A percentile compares a stretch with the other conserved stretches of the same genome.
Conservation (phyloP, 1,284 basidiomycete genomes). For the Ganoderma sinense region DNA sequence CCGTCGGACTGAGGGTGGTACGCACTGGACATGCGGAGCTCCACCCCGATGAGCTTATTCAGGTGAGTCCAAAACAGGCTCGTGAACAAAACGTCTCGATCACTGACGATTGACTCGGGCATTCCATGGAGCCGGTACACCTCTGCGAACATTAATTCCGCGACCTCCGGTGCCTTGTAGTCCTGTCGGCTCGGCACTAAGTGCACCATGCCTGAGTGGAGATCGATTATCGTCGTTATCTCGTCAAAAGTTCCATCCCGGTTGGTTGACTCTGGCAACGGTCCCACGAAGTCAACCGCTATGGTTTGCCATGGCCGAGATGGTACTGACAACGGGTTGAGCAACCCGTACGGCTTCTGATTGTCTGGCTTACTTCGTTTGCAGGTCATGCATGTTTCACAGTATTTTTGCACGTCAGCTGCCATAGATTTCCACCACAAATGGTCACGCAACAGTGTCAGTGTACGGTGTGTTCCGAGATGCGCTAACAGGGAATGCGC, state of each 20-base stretch:
- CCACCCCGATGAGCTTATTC: conserved; percentile 40
- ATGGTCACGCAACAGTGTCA: conserved; percentile 33
- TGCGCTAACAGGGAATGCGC: conserved; percentile 39
- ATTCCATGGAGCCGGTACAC: conserved; percentile 50
- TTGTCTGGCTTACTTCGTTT: conserved; percentile 28
- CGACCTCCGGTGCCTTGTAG: conserved; percentile 43
- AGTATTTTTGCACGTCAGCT: conserved; percentile 31
- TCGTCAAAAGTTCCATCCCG: conserved; percentile 3
- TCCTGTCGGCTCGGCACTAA: conserved; percentile 36
- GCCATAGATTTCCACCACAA: conserved; percentile 40
- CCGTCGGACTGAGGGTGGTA: conserved; percentile 50
- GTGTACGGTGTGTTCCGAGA: conserved; percentile 34
- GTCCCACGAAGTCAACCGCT: conserved; percentile 46
- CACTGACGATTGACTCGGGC: conserved; percentile 47
- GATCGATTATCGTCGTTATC: conserved; percentile 42
- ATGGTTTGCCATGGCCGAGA: conserved; percentile 38
- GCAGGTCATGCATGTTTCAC: conserved; percentile 36
- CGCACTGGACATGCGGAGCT: conserved; percentile 47
- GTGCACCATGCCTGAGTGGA: conserved; percentile 43
- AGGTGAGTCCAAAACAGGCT: conserved; percentile 49
- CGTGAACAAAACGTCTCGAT: conserved; percentile 51
- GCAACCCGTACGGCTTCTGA: conserved; percentile 35
- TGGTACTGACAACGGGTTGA: conserved; percentile 26
- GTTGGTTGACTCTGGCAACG: conserved; percentile 39
- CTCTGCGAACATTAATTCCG: conserved; percentile 46